Base-by-base conservation (phyloP, 2,329 filamentous ascomycete species). In the Apiospora hydei region DNA sequence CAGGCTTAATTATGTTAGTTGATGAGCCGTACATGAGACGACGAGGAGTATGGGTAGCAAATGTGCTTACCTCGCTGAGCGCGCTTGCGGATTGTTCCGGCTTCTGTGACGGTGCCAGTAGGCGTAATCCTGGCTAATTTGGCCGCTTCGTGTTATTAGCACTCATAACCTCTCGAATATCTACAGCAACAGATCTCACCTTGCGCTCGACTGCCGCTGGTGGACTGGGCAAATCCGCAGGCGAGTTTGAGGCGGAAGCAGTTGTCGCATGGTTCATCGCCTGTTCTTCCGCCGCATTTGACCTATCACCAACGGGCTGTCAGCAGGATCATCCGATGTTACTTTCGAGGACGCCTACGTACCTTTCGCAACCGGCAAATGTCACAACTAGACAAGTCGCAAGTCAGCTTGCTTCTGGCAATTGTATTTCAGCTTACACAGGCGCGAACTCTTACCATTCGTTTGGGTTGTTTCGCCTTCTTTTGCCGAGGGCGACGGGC, bases 51-150 rank as follows among this genome's bases (percentile, higher is more conserved):
- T 30, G 66, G 26, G 14, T 38, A 21, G 11, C 18, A 30, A 13
- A 11, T 41, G 26, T 47, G 10, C 70, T 67, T 26, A 73, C 72
- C 83, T 69, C 82, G 75, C 70, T 84, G 83, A 4, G 83, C 83
- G 47, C 83, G 80, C 71, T 83, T 84, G 34, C 83, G 79, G 43
- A 82, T 69, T 7, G 83, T 84, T 8, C 83, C 83, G 10, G 83
- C 83, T 73, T 85, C 83, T 18, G 83, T 85, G 71, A 82, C 82
- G 70, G 80, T 83, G 30, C 80, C 79, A 1, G 82, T 83, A 13
- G 83, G 83, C 10, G 79, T 82, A 43, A 82, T 83, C 72, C 83
- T 79, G 3, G 81, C 78, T 49, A 83, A 76, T 75, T 75, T 78
- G 51, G 76, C 81, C 81, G 71, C 26, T 51, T 38, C 24, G 43